Evolutionary conservation across 1,139 yeast species (phyloP).

Genomic region (Casaregolazyma lundiana): DNA sequence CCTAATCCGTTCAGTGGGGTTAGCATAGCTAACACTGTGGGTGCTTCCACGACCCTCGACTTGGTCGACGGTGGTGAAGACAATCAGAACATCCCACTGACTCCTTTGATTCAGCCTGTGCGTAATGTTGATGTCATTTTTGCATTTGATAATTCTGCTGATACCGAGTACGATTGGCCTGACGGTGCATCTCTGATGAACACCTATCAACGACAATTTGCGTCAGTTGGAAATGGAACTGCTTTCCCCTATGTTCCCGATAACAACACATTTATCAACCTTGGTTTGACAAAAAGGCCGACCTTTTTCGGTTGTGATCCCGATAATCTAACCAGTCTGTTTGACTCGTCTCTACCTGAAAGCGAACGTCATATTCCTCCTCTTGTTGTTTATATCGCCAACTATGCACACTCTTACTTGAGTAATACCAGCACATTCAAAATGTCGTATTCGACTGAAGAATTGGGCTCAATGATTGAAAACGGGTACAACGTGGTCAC

Average conservation of each 20-base stretch:
- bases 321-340: constrained; percentile 46
- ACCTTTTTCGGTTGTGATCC: constrained; percentile 87
- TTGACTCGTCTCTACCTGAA: constrained; percentile 25
- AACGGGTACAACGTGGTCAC: constrained; percentile 82
- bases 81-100: constrained; percentile 69
- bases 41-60: constrained; percentile 44
- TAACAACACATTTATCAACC: constrained; percentile 49
- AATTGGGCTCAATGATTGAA: constrained; percentile 58
- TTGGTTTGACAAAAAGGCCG: constrained; percentile 42
- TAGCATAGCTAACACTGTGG: constrained; percentile 28
- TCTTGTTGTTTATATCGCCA: constrained; percentile 73
- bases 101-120: constrained; percentile 67
- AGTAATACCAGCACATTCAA: constrained; percentile 75
- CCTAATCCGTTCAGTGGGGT: constrained; percentile 70
- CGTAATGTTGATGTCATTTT: constrained; percentile 71
- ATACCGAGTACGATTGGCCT: constrained; percentile 49
- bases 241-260: constrained; percentile 72
- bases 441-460: constrained; percentile 57
- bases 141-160: constrained; percentile 87
- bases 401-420: constrained; percentile 60
- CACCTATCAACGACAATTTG: constrained; percentile 67
- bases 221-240: constrained; percentile 61
- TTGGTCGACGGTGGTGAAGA: constrained; percentile 91
- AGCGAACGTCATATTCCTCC: constrained; percentile 50
- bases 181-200: constrained; percentile 66